Base-by-base conservation (phyloP, 352 stramenopile genomes). In the Pythium scleroteichum region DNA sequence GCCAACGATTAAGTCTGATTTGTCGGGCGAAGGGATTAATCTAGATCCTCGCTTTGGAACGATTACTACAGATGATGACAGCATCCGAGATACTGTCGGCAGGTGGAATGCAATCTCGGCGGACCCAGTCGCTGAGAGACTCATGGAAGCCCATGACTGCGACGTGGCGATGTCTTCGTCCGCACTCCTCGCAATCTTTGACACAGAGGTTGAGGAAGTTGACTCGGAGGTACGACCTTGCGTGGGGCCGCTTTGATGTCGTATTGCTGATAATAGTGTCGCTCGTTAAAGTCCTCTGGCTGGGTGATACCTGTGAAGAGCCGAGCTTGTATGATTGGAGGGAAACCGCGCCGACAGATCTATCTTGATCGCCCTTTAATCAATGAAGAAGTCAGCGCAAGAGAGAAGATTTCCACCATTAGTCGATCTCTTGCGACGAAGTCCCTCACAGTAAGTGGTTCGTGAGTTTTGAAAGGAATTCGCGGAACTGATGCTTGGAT, bases 81-180 rank as follows among this genome's bases (percentile, higher is more conserved):
- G 48, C 24, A 24, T 50, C 6, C 14, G 33, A 7, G 10, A 42
- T 4, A n/a, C n/a, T 9, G 26, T 22, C 27, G 16, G 17, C 12
- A 16, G 19, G 3, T 71, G 64, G 64, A 39, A 39, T 19, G 58
- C 69, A 19, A 87, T 92, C 42, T 95, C 86, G 1, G 66, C 73
- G 0, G 86, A 95, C 49, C 17, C 61, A 3, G 69, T 74, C 2
- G 82, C 83, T 0, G 71, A 81, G 26, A 47, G 73, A 13, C 69
- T 95, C 22, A 90, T 94, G 79, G 68, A 84, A 23, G 55, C 76
- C 48, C 75, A 86, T 44, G 64, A 87, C 16, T 95, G 86, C 29
- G 78, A 92, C n/a, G 39, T 92, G 0, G 81, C 79, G 1, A 73
- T 95, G 22, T 82, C 84, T 0, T 83, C 82, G 2, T 88, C 80